A percentile compares a stretch with the other conserved stretches of the same genome.
Evolutionary conservation across 2,329 filamentous ascomycete genomes (phyloP).

Genomic region (Fusarium temperatum): DNA sequence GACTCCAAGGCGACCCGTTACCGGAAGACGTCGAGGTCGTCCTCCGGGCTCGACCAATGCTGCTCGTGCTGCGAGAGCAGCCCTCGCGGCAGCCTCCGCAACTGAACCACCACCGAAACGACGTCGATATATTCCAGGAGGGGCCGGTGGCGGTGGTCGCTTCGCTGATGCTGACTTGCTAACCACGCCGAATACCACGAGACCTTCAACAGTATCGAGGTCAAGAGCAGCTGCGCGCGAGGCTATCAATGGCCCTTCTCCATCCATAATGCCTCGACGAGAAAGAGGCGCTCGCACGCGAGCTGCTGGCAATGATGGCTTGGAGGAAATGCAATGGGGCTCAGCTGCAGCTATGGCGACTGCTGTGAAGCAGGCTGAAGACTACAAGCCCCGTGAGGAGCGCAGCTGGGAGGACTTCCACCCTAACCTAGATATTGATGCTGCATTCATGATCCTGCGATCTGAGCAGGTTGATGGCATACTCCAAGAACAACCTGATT

Average conservation of each 20-base stretch:
- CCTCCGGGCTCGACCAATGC: constrained; percentile 56
- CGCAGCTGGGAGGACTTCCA: constrained; percentile 98
- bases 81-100: constrained; percentile 44
- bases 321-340: constrained; percentile 76
- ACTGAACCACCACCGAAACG: constrained; percentile 75
- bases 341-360: constrained; percentile 91
- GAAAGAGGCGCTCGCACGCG: constrained; percentile 67
- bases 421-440: constrained; percentile 90
- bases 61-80: constrained; percentile 51
- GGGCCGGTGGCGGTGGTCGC: constrained; percentile 84
- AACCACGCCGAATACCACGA: constrained; percentile 60
- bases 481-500: constrained; percentile 51
- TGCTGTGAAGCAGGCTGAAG: constrained; percentile 88
- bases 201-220: constrained; percentile 59
- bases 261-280: constrained; percentile 61
- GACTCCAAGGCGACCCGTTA: constrained; percentile 53
- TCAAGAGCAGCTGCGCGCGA: constrained; percentile 60
- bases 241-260: constrained; percentile 48
- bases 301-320: constrained; percentile 60
- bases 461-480: constrained; percentile 87
- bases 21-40: constrained; percentile 58
- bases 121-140: constrained; percentile 84
- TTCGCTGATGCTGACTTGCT: constrained; percentile 79
- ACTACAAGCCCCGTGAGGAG: constrained; percentile 97
- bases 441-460: constrained; percentile 78